Base-by-base conservation (phyloP, 345 rosid species). In the Salix caprea region DNA sequence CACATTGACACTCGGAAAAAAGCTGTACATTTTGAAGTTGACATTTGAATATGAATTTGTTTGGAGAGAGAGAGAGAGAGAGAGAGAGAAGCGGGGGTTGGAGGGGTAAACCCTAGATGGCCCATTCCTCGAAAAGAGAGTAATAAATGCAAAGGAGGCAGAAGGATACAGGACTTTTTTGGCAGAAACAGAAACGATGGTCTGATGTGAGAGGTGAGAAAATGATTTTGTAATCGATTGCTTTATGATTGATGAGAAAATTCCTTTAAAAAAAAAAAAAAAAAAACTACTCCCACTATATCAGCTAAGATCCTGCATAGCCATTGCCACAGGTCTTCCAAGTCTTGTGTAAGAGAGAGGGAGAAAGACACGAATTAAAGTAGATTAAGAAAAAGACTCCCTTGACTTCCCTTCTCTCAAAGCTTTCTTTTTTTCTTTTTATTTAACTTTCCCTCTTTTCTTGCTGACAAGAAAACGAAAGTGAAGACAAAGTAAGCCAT, bases 151-250 rank as follows among this genome's bases (percentile, higher is more conserved):
- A 68, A 19, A 30, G 68, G 54, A 36, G 10, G 65, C 77, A 73
- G 78, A 70, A 44, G 74, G 69, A 50, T 65, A 66, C 80, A 79
- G 77, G 67, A 72, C 84, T 75, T 68, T 83, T 61, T 36, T 68
- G 76, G 65, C 76, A 46, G 48, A 64, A 68, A 69, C 78, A 77
- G 68, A 73, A 83, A 74, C 70, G 80, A 72, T 52, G 65, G 69
- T 66, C 46, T 78, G 82, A 78, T 84, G 81, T 78, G 80, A 81
- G 84, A 69, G 78, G 74, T 70, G 73, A 79, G 30, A 76, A 82
- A 82, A 84, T 84, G 78, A 86, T 86, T 84, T 82, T 78, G 89
- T 82, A 86, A 84, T 86, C 86, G 86, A 86, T 82, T 82, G 84
- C 87, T 84, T 85, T 84, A 86, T 86, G 86, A 86, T 86, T 84